These are phyloP conservation scores for Westerdykella aurantiaca DNA, from an alignment of 2,329 filamentous ascomycete species.

Conservation along the genomic window DNA sequence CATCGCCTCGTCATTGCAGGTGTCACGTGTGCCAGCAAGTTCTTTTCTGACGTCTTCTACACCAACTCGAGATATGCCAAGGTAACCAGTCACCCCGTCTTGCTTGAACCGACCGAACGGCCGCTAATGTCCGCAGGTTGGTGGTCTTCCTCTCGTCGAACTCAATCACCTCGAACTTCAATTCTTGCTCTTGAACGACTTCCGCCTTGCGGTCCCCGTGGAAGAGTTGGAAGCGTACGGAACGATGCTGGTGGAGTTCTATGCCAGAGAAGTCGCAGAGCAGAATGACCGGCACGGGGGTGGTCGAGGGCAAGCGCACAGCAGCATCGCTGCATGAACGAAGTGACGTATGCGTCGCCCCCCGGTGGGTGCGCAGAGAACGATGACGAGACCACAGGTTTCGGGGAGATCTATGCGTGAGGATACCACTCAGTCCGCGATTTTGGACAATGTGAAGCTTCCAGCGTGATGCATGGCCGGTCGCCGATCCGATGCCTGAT, in stretches of 20 bases:
- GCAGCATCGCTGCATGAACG: constrained; percentile 4
- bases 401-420: too few relatives aligned
- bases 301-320: constrained; percentile 4
- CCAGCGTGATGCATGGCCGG: too few relatives aligned
- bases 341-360: neutral
- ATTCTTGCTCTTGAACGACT: constrained; percentile 93
- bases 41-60: constrained; percentile 98
- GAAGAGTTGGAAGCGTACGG: constrained; percentile 96
- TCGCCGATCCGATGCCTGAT: too few relatives aligned
- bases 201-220: constrained; percentile 83
- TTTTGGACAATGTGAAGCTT: too few relatives aligned
- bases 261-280: constrained; percentile 79
- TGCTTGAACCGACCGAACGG: neutral
- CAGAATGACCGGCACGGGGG: constrained; percentile 43
- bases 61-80: constrained; percentile 99
- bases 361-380: neutral
- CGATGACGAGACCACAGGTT: too few relatives aligned
- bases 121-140: constrained; percentile 59
- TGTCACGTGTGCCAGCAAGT: constrained; percentile 97
- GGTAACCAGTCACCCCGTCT: constrained; percentile 54
- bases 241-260: constrained; percentile 98
- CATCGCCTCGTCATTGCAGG: constrained; percentile 94
- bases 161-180: constrained; percentile 95
- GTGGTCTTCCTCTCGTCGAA: constrained; percentile 83
- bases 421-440: too few relatives aligned